These are phyloP conservation scores for Ascochyta fabae DNA, from an alignment of 2,329 filamentous ascomycete genomes.

Conservation along the genomic window DNA sequence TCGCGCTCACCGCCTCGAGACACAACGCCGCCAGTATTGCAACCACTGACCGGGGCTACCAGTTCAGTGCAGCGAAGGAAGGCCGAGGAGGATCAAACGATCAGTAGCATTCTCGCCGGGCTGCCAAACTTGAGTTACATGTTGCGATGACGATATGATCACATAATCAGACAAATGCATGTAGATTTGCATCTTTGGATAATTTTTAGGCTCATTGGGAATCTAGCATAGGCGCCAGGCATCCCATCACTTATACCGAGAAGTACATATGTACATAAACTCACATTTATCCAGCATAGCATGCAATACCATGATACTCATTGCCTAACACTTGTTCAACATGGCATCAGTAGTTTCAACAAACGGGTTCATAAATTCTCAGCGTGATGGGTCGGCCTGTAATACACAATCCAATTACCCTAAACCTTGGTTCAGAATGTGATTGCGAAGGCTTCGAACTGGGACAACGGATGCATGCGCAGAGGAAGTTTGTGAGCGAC, in stretches of 20 bases:
- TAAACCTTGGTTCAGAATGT: too few species aligned
- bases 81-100: conserved; percentile 37
- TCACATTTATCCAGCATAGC: not conserved
- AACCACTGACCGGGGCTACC: conserved; percentile 35
- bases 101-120: conserved; percentile 32
- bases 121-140: conserved; percentile 46
- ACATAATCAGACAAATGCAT: not conserved
- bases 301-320: not conserved
- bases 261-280: conserved; percentile 2
- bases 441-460: too few species aligned
- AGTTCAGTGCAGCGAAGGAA: conserved; percentile 35
- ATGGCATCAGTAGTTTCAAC: too few species aligned
- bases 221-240: not conserved
- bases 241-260: not conserved
- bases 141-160: conserved; percentile 17
- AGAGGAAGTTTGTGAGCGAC: not conserved
- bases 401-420: too few species aligned
- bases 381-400: too few species aligned
- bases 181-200: not conserved
- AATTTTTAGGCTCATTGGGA: not conserved
- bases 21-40: conserved; percentile 23
- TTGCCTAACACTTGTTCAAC: not conserved
- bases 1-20: conserved; percentile 28
- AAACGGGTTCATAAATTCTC: too few species aligned
- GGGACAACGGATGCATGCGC: too few species aligned